These are phyloP conservation scores for Lipomyces yamanashiensis DNA, from an alignment of 805 yeast species.

Conservation along the genomic window DNA sequence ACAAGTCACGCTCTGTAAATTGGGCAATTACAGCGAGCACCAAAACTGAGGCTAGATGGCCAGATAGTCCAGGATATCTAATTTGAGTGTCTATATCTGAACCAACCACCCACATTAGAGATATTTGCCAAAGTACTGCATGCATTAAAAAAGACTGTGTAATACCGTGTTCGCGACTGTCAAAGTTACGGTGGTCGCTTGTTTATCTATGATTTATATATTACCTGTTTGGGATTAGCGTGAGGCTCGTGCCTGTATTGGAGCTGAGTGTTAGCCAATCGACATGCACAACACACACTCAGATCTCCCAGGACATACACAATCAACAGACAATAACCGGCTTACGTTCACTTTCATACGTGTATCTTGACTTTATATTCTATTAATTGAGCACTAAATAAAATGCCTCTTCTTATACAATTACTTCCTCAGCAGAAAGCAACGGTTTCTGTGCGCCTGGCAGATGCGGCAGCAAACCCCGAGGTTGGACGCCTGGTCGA, in stretches of 20 bases:
- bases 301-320: neutral
- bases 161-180: neutral
- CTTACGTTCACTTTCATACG: neutral
- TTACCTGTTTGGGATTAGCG: neutral
- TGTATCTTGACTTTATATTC: neutral
- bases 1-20: too few relatives aligned
- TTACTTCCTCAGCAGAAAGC: conserved; percentile 8
- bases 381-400: neutral
- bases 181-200: neutral
- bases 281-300: conserved; percentile 1
- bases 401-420: conserved; percentile 1
- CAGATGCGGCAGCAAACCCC: conserved; percentile 10
- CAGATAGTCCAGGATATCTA: too few relatives aligned
- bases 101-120: too few relatives aligned
- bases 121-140: too few relatives aligned
- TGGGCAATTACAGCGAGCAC: too few relatives aligned
- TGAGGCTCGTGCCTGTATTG: neutral
- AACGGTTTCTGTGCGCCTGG: conserved; percentile 10
- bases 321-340: too few relatives aligned
- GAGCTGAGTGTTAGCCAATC: conserved; percentile 1
- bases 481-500: conserved; percentile 1
- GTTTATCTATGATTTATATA: neutral
- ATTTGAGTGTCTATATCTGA: too few relatives aligned
- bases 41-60: too few relatives aligned
- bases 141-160: neutral